These are phyloP conservation scores for Helichrysum umbraculigerum DNA, from an alignment of 129 eudicot species.

Conservation along the genomic window DNA sequence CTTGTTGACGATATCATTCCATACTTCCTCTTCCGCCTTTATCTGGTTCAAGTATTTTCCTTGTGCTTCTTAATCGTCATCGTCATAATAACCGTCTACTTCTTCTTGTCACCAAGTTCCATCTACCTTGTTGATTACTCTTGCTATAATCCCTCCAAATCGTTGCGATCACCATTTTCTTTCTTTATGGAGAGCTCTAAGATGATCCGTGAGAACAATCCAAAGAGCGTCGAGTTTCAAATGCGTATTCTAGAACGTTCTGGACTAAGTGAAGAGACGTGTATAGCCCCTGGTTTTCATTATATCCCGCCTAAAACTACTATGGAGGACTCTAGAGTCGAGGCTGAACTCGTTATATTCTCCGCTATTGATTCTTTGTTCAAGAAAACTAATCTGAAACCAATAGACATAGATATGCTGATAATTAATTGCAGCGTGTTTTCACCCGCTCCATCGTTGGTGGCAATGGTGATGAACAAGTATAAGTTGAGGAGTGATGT, in stretches of 20 bases:
- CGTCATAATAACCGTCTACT: constrained; percentile 43
- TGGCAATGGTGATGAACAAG: constrained; percentile 70
- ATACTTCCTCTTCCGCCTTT: constrained; percentile 24
- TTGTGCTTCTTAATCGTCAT: constrained; percentile 31
- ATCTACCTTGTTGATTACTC: constrained; percentile 60
- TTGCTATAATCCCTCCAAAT: constrained; percentile 49
- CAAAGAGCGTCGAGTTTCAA: constrained; percentile 67
- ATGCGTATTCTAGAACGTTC: constrained; percentile 69
- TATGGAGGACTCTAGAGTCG: constrained; percentile 59
- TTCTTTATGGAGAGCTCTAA: constrained; percentile 71
- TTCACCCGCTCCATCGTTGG: constrained; percentile 64
- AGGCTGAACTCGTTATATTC: constrained; percentile 60
- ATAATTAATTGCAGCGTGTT: constrained; percentile 71
- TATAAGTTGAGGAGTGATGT: constrained; percentile 67
- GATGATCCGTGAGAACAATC: constrained; percentile 43
- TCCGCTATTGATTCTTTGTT: constrained; percentile 51
- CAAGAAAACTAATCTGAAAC: constrained; percentile 44
- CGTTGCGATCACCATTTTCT: constrained; percentile 53
- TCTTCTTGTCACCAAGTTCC: constrained; percentile 52
- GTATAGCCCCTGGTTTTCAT: constrained; percentile 62
- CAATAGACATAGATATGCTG: constrained; percentile 59
- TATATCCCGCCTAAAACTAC: constrained; percentile 62
- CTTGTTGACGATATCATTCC: constrained; percentile 37
- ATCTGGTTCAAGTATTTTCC: constrained; percentile 23
- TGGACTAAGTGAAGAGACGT: constrained; percentile 67